Evolutionary conservation across 345 rosid species (phyloP).

Genomic region (Hevea brasiliensis): DNA sequence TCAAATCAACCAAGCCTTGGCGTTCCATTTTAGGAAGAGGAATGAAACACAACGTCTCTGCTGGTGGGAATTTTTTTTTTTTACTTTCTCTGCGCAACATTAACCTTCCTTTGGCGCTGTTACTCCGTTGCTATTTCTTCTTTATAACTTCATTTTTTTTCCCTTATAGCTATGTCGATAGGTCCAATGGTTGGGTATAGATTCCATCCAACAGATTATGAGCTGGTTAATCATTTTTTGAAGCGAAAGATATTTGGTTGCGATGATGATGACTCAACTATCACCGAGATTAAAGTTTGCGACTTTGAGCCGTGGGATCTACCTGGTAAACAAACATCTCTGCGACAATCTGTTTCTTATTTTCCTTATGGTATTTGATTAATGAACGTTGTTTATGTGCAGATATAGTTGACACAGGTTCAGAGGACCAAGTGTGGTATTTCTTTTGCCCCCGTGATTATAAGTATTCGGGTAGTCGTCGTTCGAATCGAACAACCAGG

Average conservation of each 20-base stretch:
- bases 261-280: background rate
- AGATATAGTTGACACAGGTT: background rate
- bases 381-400: background rate
- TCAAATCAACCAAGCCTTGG: background rate
- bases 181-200: constrained; percentile 14
- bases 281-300: constrained; percentile 40
- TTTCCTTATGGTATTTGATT: background rate
- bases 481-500: constrained; percentile 25
- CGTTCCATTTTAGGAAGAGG: constrained; percentile 27
- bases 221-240: constrained; percentile 35
- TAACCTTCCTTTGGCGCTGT: background rate
- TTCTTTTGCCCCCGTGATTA: constrained; percentile 39
- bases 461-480: constrained; percentile 26
- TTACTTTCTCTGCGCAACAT: too few species aligned
- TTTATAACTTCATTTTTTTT: background rate
- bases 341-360: background rate
- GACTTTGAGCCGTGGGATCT: constrained; percentile 55
- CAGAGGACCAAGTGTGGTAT: constrained; percentile 30
- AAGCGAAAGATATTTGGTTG: constrained; percentile 24
- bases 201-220: constrained; percentile 50
- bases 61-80: background rate
- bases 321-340: constrained; percentile 20
- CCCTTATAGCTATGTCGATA: background rate
- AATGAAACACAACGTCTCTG: constrained; percentile 13
- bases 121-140: background rate